These are phyloP conservation scores for Aspergillus fumigatus DNA, from an alignment of 2,329 filamentous ascomycete species.

Conservation along the genomic window DNA sequence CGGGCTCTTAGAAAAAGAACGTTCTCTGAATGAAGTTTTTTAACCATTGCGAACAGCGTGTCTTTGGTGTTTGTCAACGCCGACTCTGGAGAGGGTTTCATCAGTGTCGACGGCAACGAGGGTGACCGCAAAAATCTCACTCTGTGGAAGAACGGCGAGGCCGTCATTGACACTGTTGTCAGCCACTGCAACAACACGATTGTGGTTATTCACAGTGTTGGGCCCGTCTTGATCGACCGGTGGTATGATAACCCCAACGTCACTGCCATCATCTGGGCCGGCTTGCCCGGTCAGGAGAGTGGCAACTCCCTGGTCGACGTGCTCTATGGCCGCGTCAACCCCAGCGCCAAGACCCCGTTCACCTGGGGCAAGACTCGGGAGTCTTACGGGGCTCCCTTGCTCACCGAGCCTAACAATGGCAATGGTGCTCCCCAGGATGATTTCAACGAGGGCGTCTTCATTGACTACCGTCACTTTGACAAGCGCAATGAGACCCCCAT, in stretches of 20 bases:
- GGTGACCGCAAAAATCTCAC: slow-evolving; percentile 93
- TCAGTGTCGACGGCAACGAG: slow-evolving; percentile 73
- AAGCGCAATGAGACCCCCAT: slow-evolving; percentile 51
- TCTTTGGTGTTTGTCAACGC: slow-evolving; percentile 86
- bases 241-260: slow-evolving; percentile 60
- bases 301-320: slow-evolving; percentile 71
- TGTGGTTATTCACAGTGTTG: slow-evolving; percentile 82
- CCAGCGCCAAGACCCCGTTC: slow-evolving; percentile 59
- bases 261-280: slow-evolving; percentile 70
- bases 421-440: slow-evolving; percentile 53
- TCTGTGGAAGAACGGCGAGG: slow-evolving; percentile 77
- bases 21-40: background rate
- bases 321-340: slow-evolving; percentile 64
- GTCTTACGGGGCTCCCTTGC: slow-evolving; percentile 53
- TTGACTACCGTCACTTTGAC: slow-evolving; percentile 53
- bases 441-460: slow-evolving; percentile 60
- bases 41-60: slow-evolving; percentile 28
- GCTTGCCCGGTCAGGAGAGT: slow-evolving; percentile 69
- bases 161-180: slow-evolving; percentile 75
- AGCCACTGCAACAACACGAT: slow-evolving; percentile 80
- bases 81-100: slow-evolving; percentile 80
- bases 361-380: slow-evolving; percentile 52
- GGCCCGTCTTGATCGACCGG: slow-evolving; percentile 70
- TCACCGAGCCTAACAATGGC: slow-evolving; percentile 57
- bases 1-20: background rate